These are phyloP conservation scores for Omphalotus guepiniiformis DNA, from an alignment of 768 basidiomycete species.

Conservation along the genomic window DNA sequence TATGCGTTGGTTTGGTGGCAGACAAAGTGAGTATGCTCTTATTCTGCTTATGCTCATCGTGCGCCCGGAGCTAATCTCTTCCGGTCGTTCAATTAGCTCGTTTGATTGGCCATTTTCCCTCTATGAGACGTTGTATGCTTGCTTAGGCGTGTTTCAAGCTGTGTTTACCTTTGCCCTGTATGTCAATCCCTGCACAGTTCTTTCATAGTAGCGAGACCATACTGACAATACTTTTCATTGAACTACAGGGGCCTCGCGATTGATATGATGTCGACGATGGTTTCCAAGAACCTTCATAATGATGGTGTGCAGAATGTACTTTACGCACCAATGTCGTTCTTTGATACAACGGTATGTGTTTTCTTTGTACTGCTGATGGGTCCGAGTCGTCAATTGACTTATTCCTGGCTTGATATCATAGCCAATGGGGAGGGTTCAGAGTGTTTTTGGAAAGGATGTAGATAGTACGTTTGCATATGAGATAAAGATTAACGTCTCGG, in stretches of 20 bases:
- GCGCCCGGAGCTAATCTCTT: not conserved
- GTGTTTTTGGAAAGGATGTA: slow-evolving; percentile 64
- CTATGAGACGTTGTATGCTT: slow-evolving; percentile 62
- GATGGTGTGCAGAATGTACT: slow-evolving; percentile 53
- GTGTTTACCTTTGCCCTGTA: slow-evolving; percentile 55
- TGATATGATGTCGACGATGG: slow-evolving; percentile 53
- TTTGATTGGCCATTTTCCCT: slow-evolving; percentile 49
- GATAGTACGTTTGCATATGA: slow-evolving; percentile 39
- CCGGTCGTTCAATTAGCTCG: slow-evolving; percentile 35
- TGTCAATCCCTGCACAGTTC: too few relatives aligned
- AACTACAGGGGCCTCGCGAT: slow-evolving; percentile 45
- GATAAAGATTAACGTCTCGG: not conserved
- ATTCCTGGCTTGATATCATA: slow-evolving; percentile 16
- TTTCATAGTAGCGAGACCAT: too few relatives aligned
- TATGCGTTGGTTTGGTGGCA: slow-evolving; percentile 77
- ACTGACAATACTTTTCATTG: too few relatives aligned
- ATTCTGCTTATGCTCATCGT: not conserved
- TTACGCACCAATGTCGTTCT: slow-evolving; percentile 73
- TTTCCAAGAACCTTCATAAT: slow-evolving; percentile 61
- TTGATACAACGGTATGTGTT: slow-evolving; percentile 57
- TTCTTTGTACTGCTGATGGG: not conserved
- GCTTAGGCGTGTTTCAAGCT: slow-evolving; percentile 52
- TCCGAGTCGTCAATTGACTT: not conserved
- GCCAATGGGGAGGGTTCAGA: slow-evolving; percentile 58
- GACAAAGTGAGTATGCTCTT: slow-evolving; percentile 37